Base-by-base conservation (phyloP, 345 rosid species). In the Geranium brycei region DNA sequence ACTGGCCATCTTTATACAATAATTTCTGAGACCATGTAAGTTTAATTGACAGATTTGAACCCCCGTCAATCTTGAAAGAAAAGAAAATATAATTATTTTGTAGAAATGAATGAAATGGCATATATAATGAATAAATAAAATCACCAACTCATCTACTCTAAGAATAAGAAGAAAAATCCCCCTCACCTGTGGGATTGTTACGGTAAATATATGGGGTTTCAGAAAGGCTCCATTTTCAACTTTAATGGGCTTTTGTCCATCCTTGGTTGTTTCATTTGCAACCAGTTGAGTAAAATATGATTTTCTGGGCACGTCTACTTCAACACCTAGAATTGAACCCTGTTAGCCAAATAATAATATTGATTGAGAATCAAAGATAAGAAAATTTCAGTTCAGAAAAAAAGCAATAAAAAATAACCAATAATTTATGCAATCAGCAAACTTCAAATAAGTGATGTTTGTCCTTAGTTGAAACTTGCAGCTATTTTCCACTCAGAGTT, bases 271-370 rank as follows among this genome's bases (percentile, higher is more conserved):
- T 19, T 77, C 75, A 5, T 74, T 38, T 15, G 76, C 74, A 61
- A 80, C 69, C 75, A 90, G 56, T 56, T 78, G 83, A 11, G 92
- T 85, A 17, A 68, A 69, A 72, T 85, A 93, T 18, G 84, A 69
- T 71, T 74, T 88, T 65, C 82, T 73, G 68, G 82, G 79, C 73
- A 81, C 76, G 72, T 80, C 91, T 62, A 83, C 89, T 73, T 93
- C 97, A 40, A 93, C 87, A 88, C 97, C 92, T 85, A 88, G 89
- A 83, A 93, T 79, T 64, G 96, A 86, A 76, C 97, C 97, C 91
- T 93, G 95, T 90, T 85, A 89, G 86, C 82, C 89, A 92, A 68
- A 76, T 47, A 47, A 47, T 64, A 67, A 38, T 68, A 69, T 71
- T 67, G 69, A 64, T 66, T 68, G 80, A 76, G 75, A 77, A 62